phyloP scores from a whole-genome alignment of 202 grass and related monocot genomes.

The Elaeis oleifera region DNA sequence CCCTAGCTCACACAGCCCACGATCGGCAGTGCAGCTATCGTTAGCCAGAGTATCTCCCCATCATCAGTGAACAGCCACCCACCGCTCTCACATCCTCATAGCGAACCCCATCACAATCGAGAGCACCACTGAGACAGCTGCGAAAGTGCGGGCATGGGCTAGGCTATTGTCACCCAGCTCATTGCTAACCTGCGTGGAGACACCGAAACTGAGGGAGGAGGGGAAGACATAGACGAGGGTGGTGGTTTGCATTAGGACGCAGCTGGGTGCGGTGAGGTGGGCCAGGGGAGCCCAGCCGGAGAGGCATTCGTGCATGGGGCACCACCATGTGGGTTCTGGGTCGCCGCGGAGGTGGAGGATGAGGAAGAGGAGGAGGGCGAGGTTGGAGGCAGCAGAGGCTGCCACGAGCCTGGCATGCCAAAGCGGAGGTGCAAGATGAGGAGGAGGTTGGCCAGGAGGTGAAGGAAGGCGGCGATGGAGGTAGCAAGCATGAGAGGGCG shows the following conservation, averaged over 20 bases:
- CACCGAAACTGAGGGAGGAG: no score
- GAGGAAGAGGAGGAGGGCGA: constrained; percentile 10
- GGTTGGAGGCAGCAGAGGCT: constrained; percentile 6
- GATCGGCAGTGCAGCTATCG: constrained; percentile 9
- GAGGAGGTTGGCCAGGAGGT: constrained; percentile 17
- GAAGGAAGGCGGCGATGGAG: constrained; percentile 3
- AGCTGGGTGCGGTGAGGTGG: background rate
- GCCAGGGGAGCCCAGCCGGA: constrained; percentile 7
- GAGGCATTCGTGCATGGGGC: constrained; percentile 1
- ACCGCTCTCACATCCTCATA: background rate
- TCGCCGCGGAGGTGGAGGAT: background rate
- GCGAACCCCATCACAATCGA: constrained; percentile 1
- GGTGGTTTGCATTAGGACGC: no score
- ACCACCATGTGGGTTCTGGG: no score
- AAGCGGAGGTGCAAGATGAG: background rate
- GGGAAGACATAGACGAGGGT: no score
- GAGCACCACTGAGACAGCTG: background rate
- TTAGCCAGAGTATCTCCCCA: constrained; percentile 11
- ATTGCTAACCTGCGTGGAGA: no score
- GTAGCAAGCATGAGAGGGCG: background rate
- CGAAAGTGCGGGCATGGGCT: background rate
- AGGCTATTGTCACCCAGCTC: background rate
- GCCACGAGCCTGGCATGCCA: background rate
- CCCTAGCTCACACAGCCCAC: background rate
- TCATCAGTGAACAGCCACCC: constrained; percentile 20